These are phyloP conservation scores for Pestalotiopsis sp. DNA, from an alignment of 2,329 filamentous ascomycete genomes.

Conservation along the genomic window DNA sequence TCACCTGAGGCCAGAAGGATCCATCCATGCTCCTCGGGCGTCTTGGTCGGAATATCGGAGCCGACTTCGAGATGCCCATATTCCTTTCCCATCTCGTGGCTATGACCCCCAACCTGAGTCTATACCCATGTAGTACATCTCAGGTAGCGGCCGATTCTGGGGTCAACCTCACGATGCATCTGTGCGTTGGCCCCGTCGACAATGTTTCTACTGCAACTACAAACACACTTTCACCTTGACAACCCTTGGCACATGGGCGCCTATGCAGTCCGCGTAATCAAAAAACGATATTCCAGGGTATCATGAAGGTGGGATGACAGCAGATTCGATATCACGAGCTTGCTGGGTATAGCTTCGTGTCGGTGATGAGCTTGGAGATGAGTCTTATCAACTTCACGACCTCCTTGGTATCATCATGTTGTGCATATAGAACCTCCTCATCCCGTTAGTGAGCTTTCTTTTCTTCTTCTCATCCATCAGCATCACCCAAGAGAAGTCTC, in stretches of 20 bases:
- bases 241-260: slow-evolving; percentile 1
- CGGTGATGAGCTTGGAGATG: background rate
- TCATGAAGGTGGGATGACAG: slow-evolving; percentile 7
- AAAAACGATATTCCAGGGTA: slow-evolving; percentile 3
- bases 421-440: background rate
- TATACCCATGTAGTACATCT: background rate
- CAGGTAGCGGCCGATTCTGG: background rate
- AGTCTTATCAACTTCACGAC: background rate
- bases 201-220: background rate
- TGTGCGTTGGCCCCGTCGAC: background rate
- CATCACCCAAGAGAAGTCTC: background rate
- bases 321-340: slow-evolving; percentile 5
- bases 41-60: background rate
- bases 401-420: background rate
- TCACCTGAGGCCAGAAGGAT: background rate
- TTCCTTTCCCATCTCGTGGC: background rate
- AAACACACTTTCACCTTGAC: background rate
- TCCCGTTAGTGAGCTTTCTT: background rate
- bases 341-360: background rate
- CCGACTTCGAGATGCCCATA: background rate
- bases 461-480: slow-evolving; percentile 1
- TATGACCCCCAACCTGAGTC: background rate
- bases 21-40: background rate
- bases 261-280: slow-evolving; percentile 6
- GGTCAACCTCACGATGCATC: slow-evolving; percentile 3